Percentiles rank a stretch among this genome's conserved stretches.
Evolutionary conservation across 2,329 filamentous ascomycete species (phyloP).

Genomic region (Talaromyces pinophilus): DNA sequence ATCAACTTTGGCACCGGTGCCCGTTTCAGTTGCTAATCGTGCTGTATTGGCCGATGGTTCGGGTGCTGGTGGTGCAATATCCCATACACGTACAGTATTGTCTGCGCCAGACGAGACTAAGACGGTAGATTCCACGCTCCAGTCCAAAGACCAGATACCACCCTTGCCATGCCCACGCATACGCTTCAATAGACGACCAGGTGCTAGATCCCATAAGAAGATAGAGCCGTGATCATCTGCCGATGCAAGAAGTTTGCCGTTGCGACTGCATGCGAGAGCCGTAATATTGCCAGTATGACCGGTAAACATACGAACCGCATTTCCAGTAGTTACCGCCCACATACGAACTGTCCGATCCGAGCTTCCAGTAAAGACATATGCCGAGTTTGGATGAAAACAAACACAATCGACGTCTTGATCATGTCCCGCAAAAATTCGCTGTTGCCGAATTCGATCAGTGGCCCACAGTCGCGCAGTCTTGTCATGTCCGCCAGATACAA

Average conservation of each 20-base stretch:
- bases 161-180: slow-evolving; percentile 93
- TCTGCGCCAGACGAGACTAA: slow-evolving; percentile 90
- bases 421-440: slow-evolving; percentile 87
- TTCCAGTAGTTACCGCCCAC: slow-evolving; percentile 90
- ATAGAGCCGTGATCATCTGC: slow-evolving; percentile 88
- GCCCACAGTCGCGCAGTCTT: slow-evolving; percentile 89
- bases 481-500: slow-evolving; percentile 82
- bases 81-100: slow-evolving; percentile 91
- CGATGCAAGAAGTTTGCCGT: slow-evolving; percentile 86
- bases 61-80: slow-evolving; percentile 73
- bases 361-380: slow-evolving; percentile 90
- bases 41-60: slow-evolving; percentile 58
- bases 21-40: slow-evolving; percentile 53
- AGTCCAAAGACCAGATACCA: slow-evolving; percentile 89
- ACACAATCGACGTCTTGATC: slow-evolving; percentile 89
- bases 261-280: slow-evolving; percentile 79
- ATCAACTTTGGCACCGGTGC: slow-evolving; percentile 53
- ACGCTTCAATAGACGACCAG: slow-evolving; percentile 82
- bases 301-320: slow-evolving; percentile 85
- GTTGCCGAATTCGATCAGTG: slow-evolving; percentile 86
- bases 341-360: slow-evolving; percentile 93
- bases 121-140: slow-evolving; percentile 88
- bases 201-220: slow-evolving; percentile 89
- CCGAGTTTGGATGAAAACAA: slow-evolving; percentile 92
- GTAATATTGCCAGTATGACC: slow-evolving; percentile 89